Conservation (phyloP, 179 eudicot species). For the Camellia oleifera region DNA sequence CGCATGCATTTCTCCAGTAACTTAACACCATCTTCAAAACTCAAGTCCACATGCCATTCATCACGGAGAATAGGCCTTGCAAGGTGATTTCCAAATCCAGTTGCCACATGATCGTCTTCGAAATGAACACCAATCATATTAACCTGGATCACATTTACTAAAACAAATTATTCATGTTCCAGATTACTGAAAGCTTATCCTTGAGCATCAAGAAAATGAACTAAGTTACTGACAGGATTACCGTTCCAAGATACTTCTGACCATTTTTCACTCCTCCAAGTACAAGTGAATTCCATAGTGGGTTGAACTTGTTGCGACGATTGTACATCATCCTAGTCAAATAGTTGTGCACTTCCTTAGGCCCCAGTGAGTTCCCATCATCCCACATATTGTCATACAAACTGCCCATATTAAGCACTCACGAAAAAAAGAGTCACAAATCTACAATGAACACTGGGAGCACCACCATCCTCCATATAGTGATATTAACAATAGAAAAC, state of each 20-base stretch:
- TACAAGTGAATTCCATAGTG: conserved; percentile 89
- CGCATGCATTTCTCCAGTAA: conserved; percentile 96
- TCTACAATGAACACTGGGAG: neutral
- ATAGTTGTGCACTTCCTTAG: conserved; percentile 89
- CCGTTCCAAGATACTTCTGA: conserved; percentile 89
- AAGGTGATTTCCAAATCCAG: conserved; percentile 97
- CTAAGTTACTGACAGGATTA: conserved; percentile 19
- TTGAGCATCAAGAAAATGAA: conserved; percentile 8
- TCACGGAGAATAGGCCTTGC: conserved; percentile 93
- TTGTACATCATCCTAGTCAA: conserved; percentile 83
- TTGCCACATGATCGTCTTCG: conserved; percentile 87
- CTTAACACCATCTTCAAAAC: conserved; percentile 84
- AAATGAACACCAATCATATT: conserved; percentile 98
- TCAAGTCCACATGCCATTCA: conserved; percentile 81
- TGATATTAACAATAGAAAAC: neutral
- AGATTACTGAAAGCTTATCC: neutral
- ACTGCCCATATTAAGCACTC: conserved; percentile 32
- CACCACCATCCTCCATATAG: neutral
- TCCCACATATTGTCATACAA: conserved; percentile 94
- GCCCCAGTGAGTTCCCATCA: conserved; percentile 92
- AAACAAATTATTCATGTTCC: neutral
- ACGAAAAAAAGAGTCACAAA: neutral
- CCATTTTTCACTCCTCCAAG: conserved; percentile 97
- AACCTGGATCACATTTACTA: conserved; percentile 45
- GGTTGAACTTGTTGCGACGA: conserved; percentile 90